Conservation (phyloP, 2,329 filamentous ascomycete genomes). For the Penicillium sclerotiorum region DNA sequence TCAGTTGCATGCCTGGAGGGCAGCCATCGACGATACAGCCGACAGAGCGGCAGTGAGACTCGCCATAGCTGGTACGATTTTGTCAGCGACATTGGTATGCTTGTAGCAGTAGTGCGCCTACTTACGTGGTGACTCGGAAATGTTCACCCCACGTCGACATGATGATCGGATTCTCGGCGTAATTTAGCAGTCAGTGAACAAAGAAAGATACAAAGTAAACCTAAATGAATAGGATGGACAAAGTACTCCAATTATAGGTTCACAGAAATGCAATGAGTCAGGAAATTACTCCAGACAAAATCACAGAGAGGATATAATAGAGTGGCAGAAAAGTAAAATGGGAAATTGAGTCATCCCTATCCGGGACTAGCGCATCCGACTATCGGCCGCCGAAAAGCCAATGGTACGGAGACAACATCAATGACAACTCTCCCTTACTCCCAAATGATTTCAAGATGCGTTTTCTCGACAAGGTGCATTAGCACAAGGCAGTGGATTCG, state of each 20-base stretch:
- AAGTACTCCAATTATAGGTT: not conserved
- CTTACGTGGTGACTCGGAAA: constrained; percentile 81
- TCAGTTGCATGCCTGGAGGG: constrained; percentile 83
- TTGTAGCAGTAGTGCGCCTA: constrained; percentile 19
- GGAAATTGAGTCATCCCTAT: constrained; percentile 30
- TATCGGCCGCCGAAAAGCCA: constrained; percentile 20
- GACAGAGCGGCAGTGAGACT: constrained; percentile 89
- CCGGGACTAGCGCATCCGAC: constrained; percentile 30
- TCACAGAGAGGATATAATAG: not conserved
- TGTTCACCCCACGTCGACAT: constrained; percentile 89
- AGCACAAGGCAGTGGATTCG: constrained; percentile 19
- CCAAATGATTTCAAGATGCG: constrained; percentile 18
- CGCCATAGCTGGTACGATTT: constrained; percentile 61
- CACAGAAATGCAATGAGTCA: no score
- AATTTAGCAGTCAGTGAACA: not conserved
- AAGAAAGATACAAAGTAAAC: no score
- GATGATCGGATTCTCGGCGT: constrained; percentile 28
- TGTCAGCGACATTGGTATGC: not conserved
- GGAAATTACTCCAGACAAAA: no score
- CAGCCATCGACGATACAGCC: constrained; percentile 94
- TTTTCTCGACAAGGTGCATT: constrained; percentile 14
- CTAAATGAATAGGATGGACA: no score
- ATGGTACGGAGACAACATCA: no score
- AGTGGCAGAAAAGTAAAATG: constrained; percentile 6
- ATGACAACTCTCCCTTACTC: constrained; percentile 7